Percentiles rank a stretch among this genome's conserved stretches.
phyloP scores from a whole-genome alignment of 345 rosid genomes.

The Rhodamnia rubescens region DNA sequence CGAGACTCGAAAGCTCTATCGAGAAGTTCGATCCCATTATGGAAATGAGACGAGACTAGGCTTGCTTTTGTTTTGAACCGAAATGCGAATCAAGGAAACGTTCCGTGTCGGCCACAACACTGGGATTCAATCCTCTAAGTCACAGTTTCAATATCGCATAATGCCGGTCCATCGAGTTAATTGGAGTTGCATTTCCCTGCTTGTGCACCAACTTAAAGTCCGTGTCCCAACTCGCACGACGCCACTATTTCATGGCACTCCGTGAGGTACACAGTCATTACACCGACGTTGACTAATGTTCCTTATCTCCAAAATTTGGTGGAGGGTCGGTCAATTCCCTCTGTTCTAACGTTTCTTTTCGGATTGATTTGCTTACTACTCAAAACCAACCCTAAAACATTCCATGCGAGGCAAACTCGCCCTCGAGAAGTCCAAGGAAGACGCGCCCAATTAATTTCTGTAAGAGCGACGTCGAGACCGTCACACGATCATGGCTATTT shows the following conservation, averaged over 20 bases:
- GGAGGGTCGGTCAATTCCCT: not conserved
- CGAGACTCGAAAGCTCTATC: not conserved
- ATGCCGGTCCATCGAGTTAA: not conserved
- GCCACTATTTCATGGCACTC: not conserved
- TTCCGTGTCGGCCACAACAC: not conserved
- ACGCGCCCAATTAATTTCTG: not conserved
- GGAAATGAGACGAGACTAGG: not conserved
- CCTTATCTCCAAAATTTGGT: conserved; percentile 9
- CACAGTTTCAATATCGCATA: no score
- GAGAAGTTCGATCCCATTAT: not conserved
- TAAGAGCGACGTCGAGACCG: rapidly evolving
- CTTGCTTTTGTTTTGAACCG: not conserved
- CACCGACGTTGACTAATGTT: conserved; percentile 46
- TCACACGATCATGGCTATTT: not conserved
- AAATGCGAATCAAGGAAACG: not conserved
- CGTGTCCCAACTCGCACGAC: not conserved
- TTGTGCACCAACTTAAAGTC: not conserved
- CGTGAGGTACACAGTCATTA: not conserved
- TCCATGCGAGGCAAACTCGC: not conserved
- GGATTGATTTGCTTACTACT: not conserved
- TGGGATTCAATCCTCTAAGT: no score
- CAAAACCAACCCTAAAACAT: not conserved
- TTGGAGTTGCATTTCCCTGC: not conserved
- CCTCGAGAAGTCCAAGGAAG: not conserved
- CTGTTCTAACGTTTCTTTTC: not conserved